Percentiles rank a stretch among this genome's conserved stretches.
Evolutionary conservation across 2,329 filamentous ascomycete species (phyloP).

Genomic region (Aspergillus terreus): DNA sequence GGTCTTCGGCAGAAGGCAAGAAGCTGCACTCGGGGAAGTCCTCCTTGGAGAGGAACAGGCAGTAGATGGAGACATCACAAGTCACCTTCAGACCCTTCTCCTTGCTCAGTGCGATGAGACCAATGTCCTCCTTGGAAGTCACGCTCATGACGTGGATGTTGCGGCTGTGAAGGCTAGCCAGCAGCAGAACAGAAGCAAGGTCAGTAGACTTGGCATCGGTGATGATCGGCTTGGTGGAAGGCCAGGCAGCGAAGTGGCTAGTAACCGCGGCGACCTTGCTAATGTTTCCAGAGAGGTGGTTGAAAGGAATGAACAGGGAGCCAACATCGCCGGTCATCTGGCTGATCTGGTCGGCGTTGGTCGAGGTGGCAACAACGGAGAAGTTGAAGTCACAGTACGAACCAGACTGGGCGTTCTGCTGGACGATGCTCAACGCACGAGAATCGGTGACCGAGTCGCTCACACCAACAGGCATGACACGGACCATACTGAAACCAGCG

Average conservation of each 20-base stretch:
- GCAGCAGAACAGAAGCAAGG: conserved; percentile 72
- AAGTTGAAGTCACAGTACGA: conserved; percentile 77
- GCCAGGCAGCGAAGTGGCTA: conserved; percentile 75
- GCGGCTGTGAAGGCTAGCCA: conserved; percentile 73
- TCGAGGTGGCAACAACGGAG: conserved; percentile 69
- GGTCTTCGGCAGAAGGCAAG: conserved; percentile 64
- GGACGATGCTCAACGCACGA: conserved; percentile 65
- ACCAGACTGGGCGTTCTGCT: conserved; percentile 65
- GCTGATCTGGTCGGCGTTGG: conserved; percentile 71
- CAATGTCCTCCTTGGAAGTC: conserved; percentile 76
- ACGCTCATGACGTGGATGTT: conserved; percentile 78
- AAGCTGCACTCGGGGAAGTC: conserved; percentile 66
- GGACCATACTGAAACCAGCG: conserved; percentile 75
- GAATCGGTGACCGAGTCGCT: conserved; percentile 71
- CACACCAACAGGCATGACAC: conserved; percentile 71
- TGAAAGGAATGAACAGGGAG: conserved; percentile 79
- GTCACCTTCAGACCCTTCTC: conserved; percentile 78
- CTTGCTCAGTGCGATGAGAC: conserved; percentile 72
- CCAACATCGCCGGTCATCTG: conserved; percentile 70
- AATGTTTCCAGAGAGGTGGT: conserved; percentile 75
- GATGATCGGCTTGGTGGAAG: conserved; percentile 71
- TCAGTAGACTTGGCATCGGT: conserved; percentile 79
- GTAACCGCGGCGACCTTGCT: conserved; percentile 78
- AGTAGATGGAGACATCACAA: conserved; percentile 78
- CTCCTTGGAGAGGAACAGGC: conserved; percentile 68